These are phyloP conservation scores for Lipomyces oligophaga DNA, from an alignment of 805 yeast species.

Conservation along the genomic window DNA sequence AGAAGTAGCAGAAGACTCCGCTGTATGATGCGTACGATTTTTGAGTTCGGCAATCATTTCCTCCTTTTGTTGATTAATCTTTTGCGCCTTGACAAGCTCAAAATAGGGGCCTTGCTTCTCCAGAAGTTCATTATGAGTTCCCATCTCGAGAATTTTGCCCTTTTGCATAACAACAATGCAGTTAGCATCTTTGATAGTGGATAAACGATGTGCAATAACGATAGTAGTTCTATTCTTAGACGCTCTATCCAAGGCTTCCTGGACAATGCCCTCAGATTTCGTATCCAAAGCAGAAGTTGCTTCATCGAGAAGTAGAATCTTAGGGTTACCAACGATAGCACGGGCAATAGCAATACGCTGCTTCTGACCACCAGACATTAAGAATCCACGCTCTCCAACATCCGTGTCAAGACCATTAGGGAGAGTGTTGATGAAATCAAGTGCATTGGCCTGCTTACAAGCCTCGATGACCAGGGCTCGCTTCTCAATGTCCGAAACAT, in stretches of 20 bases:
- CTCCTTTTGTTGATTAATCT: conserved; percentile 23
- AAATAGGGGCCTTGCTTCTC: conserved; percentile 31
- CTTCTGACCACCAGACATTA: conserved; percentile 64
- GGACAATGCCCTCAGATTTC: conserved; percentile 57
- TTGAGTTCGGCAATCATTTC: conserved; percentile 21
- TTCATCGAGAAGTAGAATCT: conserved; percentile 56
- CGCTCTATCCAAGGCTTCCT: conserved; percentile 45
- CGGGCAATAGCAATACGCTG: conserved; percentile 65
- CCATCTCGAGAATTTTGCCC: conserved; percentile 46
- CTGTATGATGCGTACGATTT: conserved; percentile 8
- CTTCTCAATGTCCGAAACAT: conserved; percentile 40
- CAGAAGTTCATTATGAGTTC: conserved; percentile 37
- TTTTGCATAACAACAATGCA: conserved; percentile 44
- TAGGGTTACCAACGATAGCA: conserved; percentile 53
- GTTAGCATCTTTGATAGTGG: conserved; percentile 50
- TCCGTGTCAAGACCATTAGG: conserved; percentile 50
- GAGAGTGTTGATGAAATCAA: conserved; percentile 47
- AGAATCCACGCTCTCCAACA: conserved; percentile 56
- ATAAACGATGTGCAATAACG: conserved; percentile 51
- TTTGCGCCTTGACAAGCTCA: conserved; percentile 35
- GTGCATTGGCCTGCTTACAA: conserved; percentile 51
- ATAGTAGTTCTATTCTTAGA: conserved; percentile 44
- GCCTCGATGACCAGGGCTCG: conserved; percentile 43
- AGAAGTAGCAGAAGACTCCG: conserved; percentile 3
- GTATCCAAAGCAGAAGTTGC: conserved; percentile 67